Base-by-base conservation (phyloP, 2,329 filamentous ascomycete genomes). In the Diplodia intermedia region DNA sequence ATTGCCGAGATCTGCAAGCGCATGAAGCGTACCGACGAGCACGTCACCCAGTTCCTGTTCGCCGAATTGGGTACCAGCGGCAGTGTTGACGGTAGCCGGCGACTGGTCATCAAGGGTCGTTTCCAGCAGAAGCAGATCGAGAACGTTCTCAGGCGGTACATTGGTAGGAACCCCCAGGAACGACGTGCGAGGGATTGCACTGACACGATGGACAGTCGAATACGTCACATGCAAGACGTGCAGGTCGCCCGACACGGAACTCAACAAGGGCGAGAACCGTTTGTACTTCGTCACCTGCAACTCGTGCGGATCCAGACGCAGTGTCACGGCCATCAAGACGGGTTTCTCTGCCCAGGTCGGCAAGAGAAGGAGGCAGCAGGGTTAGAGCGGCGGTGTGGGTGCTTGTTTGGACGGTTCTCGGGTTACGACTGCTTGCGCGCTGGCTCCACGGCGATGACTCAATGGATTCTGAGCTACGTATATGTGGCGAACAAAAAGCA, bases 101-200 rank as follows among this genome's bases (percentile, higher is more conserved):
- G 94, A 78, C 83, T 99, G 76, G 94, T 99, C 78, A 99, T 99
- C 88, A 97, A 97, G 87, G 95, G 95, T 86, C 92, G 95, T 78
- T 99, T 99, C 91, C 94, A 98, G 82, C 94, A 98, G 85, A 97
- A 97, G 85, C 94, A 98, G 85, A 94, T 98, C 78, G 95, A 99
- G 86, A 97, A 96, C 82, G 93, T 98, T 65, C 83, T 98, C 79
- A 88, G 94, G 83, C 92, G 94, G 85, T 97, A 97, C 82, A 97
- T 97, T 79, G 91, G 91, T 93, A 84, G 80, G 89, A 86, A 20
- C 66, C n/a, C 57, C 70, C 52, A n/a, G 15, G 56, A 31, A 18
- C 14, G 12, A 9, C 2, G 26, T 23, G 29, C n/a, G 57, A 33
- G 26, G 7, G 18, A n/a, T 40, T 31, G 36, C 69, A 66, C 75